Conservation (phyloP, 306 rosid genomes). For the Acacia melanoxylon region DNA sequence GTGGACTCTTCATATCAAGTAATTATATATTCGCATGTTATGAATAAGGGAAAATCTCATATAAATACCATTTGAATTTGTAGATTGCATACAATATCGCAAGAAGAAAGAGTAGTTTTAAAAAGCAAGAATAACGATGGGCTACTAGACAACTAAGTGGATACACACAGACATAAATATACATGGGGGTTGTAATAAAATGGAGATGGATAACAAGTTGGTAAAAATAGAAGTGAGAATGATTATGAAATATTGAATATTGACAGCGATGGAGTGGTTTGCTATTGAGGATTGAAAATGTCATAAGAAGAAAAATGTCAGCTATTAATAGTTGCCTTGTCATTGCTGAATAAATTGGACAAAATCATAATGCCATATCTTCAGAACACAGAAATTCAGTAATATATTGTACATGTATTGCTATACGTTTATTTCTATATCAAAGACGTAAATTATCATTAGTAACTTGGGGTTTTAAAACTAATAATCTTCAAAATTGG, state of each 20-base stretch:
- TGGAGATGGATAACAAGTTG: too few species aligned
- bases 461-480: neutral
- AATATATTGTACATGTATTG: too few species aligned
- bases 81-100: neutral
- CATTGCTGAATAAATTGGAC: neutral
- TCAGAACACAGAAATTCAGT: neutral
- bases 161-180: too few species aligned
- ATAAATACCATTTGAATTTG: too few species aligned
- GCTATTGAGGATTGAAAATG: neutral
- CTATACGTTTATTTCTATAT: neutral
- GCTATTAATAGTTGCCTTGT: neutral
- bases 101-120: neutral
- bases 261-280: neutral
- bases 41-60: too few species aligned
- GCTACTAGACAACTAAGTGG: neutral
- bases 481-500: neutral
- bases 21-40: neutral
- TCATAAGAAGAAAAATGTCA: neutral
- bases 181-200: neutral
- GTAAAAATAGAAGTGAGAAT: neutral
- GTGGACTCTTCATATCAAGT: too few species aligned
- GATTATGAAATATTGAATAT: too few species aligned
- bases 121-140: neutral
- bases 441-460: neutral
- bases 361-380: neutral